Evolutionary conservation across 495 filamentous ascomycete genomes (phyloP).

Genomic region (Jackrogersella multiformis): DNA sequence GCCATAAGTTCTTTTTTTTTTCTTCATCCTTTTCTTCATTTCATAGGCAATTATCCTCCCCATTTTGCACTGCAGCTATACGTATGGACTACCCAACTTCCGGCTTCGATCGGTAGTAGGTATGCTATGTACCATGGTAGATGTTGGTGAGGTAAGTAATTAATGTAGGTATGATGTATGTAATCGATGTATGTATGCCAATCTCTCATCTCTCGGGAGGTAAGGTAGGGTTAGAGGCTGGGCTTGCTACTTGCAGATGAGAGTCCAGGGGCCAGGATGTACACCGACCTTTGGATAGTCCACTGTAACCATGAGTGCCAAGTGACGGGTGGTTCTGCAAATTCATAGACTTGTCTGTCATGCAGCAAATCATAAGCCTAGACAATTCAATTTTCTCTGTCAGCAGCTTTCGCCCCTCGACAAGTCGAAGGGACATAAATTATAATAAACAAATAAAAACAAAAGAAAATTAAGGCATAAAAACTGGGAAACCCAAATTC

Average conservation of each 20-base stretch:
- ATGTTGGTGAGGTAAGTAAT: constrained; percentile 26
- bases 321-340: constrained; percentile 29
- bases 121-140: constrained; percentile 18
- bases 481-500: neutral
- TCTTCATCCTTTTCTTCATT: constrained; percentile 7
- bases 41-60: constrained; percentile 5
- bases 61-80: constrained; percentile 12
- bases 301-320: constrained; percentile 41
- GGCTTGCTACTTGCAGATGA: constrained; percentile 36
- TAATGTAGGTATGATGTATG: constrained; percentile 28
- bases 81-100: constrained; percentile 25
- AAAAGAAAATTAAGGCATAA: neutral
- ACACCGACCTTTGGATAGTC: constrained; percentile 41
- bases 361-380: constrained; percentile 33
- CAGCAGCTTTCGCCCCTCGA: constrained; percentile 30
- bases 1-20: neutral
- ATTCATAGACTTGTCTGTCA: constrained; percentile 31
- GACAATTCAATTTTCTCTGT: constrained; percentile 26
- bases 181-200: constrained; percentile 31
- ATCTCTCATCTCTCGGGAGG: constrained; percentile 29
- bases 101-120: constrained; percentile 28
- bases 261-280: constrained; percentile 35
- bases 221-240: constrained; percentile 27
- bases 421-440: neutral
- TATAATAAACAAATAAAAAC: neutral